Conservation (phyloP, 2,329 filamentous ascomycete genomes). For the Geoglossum cookeanum region DNA sequence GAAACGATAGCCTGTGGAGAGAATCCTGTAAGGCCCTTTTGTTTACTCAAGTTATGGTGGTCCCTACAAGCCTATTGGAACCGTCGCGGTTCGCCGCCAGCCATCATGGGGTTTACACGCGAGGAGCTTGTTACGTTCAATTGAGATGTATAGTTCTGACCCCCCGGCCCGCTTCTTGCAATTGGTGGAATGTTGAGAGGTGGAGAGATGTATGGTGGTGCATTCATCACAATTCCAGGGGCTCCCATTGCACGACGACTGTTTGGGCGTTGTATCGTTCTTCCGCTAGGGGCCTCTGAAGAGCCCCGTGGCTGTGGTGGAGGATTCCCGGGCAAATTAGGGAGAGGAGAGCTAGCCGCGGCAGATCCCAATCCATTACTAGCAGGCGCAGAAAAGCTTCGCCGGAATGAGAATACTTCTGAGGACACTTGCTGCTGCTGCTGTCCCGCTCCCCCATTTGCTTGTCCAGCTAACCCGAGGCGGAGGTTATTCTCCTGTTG, state of each 20-base stretch:
- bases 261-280: not conserved
- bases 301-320: not conserved
- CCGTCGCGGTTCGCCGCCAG: not conserved
- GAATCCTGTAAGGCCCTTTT: not conserved
- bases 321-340: not conserved
- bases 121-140: not conserved
- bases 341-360: not conserved
- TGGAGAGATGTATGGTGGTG: not conserved
- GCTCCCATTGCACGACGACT: not conserved
- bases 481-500: not conserved
- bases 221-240: not conserved
- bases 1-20: not conserved
- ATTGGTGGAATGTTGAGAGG: not conserved
- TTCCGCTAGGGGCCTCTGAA: not conserved
- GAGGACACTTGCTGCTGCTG: not conserved
- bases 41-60: not conserved
- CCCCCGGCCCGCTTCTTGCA: not conserved
- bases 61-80: not conserved
- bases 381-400: not conserved
- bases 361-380: not conserved
- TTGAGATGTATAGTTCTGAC: not conserved
- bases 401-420: not conserved
- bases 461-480: not conserved
- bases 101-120: not conserved
- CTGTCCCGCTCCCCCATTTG: not conserved